Evolutionary conservation across 257 asterid genomes (phyloP).

Genomic region (Dorcoceras hygrometricum): DNA sequence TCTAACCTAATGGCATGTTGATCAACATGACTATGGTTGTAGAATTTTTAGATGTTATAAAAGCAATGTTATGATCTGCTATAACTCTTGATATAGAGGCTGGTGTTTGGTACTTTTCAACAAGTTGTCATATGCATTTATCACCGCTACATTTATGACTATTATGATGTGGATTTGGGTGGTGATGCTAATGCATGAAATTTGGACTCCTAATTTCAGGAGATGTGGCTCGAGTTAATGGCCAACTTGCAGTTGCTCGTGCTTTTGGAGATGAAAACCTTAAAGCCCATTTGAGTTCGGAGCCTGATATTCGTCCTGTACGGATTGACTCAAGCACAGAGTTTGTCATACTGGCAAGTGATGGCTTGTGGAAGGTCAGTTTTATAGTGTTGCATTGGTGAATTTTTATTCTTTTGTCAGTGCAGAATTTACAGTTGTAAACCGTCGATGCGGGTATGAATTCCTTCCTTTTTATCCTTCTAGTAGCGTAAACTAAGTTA

Average conservation of each 20-base stretch:
- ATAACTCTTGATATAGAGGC: not conserved
- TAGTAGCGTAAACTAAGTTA: not conserved
- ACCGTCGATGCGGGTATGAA: not conserved
- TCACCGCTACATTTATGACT: no score
- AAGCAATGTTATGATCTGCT: not conserved
- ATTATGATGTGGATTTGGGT: no score
- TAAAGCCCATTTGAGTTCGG: slow-evolving; percentile 76
- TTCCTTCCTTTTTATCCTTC: not conserved
- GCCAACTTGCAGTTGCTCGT: slow-evolving; percentile 85
- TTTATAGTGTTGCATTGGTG: not conserved
- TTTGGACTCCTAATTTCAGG: slow-evolving; percentile 42
- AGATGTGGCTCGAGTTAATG: slow-evolving; percentile 84
- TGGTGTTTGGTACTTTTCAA: not conserved
- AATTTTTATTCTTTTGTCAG: not conserved
- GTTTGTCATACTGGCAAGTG: slow-evolving; percentile 76
- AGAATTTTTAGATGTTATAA: no score
- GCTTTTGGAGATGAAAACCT: slow-evolving; percentile 85
- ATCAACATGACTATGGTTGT: no score
- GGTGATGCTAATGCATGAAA: no score
- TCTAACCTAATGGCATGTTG: not conserved
- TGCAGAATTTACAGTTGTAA: not conserved
- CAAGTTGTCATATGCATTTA: not conserved
- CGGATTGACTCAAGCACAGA: slow-evolving; percentile 49
- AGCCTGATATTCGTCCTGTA: slow-evolving; percentile 60
- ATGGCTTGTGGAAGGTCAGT: slow-evolving; percentile 87